A percentile compares a stretch with the other conserved stretches of the same genome.
These are phyloP conservation scores for Orobanche coerulescens DNA, from an alignment of 257 asterid genomes.

Conservation along the genomic window DNA sequence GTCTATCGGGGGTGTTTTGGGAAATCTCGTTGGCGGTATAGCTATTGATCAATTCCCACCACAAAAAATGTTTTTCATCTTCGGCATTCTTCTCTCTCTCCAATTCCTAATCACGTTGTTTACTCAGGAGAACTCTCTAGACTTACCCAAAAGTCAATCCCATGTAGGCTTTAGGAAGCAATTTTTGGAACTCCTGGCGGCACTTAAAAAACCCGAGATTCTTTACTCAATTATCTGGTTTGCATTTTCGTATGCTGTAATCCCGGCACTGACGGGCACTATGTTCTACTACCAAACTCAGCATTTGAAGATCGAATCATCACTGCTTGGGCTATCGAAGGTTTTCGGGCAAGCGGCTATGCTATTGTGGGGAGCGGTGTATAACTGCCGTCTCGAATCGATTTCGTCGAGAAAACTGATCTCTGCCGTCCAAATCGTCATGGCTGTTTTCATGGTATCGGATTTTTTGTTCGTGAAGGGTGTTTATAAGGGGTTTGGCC, in stretches of 20 bases:
- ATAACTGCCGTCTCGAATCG: slow-evolving; percentile 53
- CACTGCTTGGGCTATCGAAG: slow-evolving; percentile 76
- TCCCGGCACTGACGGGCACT: slow-evolving; percentile 82
- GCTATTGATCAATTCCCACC: slow-evolving; percentile 47
- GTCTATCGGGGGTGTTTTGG: slow-evolving; percentile 72
- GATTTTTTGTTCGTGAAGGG: slow-evolving; percentile 79
- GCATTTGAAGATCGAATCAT: slow-evolving; percentile 67
- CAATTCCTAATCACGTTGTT: slow-evolving; percentile 64
- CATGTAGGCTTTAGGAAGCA: slow-evolving; percentile 41
- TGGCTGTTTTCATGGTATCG: slow-evolving; percentile 64
- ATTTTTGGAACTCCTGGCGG: slow-evolving; percentile 48
- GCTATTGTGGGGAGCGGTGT: slow-evolving; percentile 81
- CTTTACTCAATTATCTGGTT: slow-evolving; percentile 66
- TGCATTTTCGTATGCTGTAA: slow-evolving; percentile 61
- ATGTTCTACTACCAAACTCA: slow-evolving; percentile 96
- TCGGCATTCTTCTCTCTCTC: slow-evolving; percentile 43
- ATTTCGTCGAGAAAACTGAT: slow-evolving; percentile 66
- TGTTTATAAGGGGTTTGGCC: slow-evolving; percentile 49
- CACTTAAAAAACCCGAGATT: slow-evolving; percentile 62
- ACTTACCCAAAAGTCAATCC: slow-evolving; percentile 58
- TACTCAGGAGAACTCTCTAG: slow-evolving; percentile 52
- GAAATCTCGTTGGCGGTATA: slow-evolving; percentile 72
- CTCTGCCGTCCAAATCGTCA: slow-evolving; percentile 49
- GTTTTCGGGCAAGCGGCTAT: slow-evolving; percentile 87
- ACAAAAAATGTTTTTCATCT: slow-evolving; percentile 45